Base-by-base conservation (phyloP, 2,329 filamentous ascomycete species). In the Botrytis aclada region DNA sequence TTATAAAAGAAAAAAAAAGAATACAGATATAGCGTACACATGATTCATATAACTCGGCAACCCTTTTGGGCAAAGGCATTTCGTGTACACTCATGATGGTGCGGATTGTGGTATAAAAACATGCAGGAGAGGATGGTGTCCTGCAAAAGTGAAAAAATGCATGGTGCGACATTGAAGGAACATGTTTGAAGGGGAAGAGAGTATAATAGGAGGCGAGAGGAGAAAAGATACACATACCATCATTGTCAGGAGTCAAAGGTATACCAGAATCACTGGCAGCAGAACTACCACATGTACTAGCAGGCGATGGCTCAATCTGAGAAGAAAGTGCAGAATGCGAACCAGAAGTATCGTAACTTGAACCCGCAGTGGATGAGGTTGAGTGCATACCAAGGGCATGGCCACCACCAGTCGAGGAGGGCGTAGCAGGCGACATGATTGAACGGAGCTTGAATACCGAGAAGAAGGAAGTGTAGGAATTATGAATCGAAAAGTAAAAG, bases 231-330 rank as follows among this genome's bases (percentile, higher is more conserved):
- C 20, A 72, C 76, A 22, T 74, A 78, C 77, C 78, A 73, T 77
- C 72, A 69, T 72, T 64, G 18, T 71, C 61, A 32, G 75, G 76
- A 58, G 76, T 76, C 25, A 54, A 70, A 51, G 77, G 74, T 62
- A 73, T 74, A 61, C 72, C 76, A 70, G 71, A 39, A 73, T 78
- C 73, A 62, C 77, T 78, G 47, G 76, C 72, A 71, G 69, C 69
- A 56, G 75, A 77, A 58, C 71, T 75, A 74, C 76, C 76, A 71
- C 76, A 77, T 18, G 77, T 79, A 70, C 78, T 79, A 32, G 76
- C 77, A 45, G 78, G 77, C 41, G 77, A 78, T 25, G 76, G 76
- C 63, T 78, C 74, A 60, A 72, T 69, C 29, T 64, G 12, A 22
- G 64, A n/a, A 34, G 63, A 51, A 29, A 51, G 56, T 61, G 71